These are phyloP conservation scores for Alnus rubra DNA, from an alignment of 306 rosid genomes.

Conservation along the genomic window DNA sequence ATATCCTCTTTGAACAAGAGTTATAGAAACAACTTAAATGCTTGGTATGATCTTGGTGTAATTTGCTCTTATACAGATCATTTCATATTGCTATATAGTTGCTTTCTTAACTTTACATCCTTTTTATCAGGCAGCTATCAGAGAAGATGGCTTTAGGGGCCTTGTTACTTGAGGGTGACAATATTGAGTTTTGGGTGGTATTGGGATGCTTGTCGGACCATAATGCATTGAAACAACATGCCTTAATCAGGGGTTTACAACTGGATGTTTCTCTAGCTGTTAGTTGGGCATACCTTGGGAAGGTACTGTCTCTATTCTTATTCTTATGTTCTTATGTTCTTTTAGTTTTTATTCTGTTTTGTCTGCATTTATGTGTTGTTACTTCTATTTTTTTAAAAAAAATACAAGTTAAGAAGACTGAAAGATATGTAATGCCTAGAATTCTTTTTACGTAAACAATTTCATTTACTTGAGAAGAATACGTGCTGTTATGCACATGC, in stretches of 20 bases:
- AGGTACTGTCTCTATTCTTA: slow-evolving; percentile 49
- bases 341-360: background rate
- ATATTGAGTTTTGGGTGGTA: slow-evolving; percentile 86
- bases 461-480: background rate
- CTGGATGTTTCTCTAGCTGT: slow-evolving; percentile 78
- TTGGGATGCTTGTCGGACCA: slow-evolving; percentile 72
- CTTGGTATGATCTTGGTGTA: slow-evolving; percentile 55
- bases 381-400: background rate
- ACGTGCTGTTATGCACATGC: background rate
- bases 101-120: slow-evolving; percentile 30
- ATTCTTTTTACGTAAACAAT: slow-evolving; percentile 1
- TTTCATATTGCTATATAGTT: slow-evolving; percentile 13
- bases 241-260: slow-evolving; percentile 80
- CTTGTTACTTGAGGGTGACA: slow-evolving; percentile 83
- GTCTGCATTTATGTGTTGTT: slow-evolving; percentile 1
- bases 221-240: slow-evolving; percentile 78
- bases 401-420: background rate
- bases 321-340: slow-evolving; percentile 5
- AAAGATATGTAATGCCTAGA: background rate
- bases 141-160: slow-evolving; percentile 92
- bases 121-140: slow-evolving; percentile 61
- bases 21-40: slow-evolving; percentile 36
- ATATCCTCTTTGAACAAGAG: slow-evolving; percentile 38
- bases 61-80: slow-evolving; percentile 18
- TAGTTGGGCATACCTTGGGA: slow-evolving; percentile 93